Evolutionary conservation across 2,329 filamentous ascomycete species (phyloP), one percentile per base, ranked within the genome.

Genomic region (Verticillium alfalfae): DNA sequence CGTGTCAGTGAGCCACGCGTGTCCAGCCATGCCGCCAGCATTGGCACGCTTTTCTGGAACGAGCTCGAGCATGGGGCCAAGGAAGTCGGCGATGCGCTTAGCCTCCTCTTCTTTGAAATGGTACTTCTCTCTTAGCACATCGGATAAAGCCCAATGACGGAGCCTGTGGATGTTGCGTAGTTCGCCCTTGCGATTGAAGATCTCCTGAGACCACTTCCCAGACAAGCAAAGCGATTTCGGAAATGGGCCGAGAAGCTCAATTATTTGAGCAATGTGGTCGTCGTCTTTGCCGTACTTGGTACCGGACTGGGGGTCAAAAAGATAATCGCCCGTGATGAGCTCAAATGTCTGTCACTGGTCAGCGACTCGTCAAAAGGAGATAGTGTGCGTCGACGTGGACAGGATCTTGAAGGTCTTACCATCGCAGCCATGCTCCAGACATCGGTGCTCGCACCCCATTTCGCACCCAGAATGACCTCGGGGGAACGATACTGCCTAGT

Each of bases 371-470:
- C 10, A 12, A 13, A 13, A 22, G 7, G 26, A n/a, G 26, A 7
- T 15, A 34, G 5, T 12, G 45, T 56, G n/a, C 58, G 58, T 56
- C 5, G 13, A 36, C 34, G 22, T 4, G 10, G 18, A 15, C 15
- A 22, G n/a, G 36, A 34, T 10, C 3, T 2, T 5, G 10, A 58
- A 31, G 26, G 26, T 72, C 87, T 70, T 83, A 98, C 95, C 95
- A 99, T 99, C 68, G 91, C 91, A 63, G 95, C 93, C 95, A 99
- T 99, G 78, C 94, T 98, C 95, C 95, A 99, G 8, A 98, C 91
- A 76, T 99, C 95, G 1, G 95, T 98, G 73, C 94, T 98, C n/a
- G 95, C 95, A 67, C 95, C 95, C 95, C 95, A 99, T 80, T 98
- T 98, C 3, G 93, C 88, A 45, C 95, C 95, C 22, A 99, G 81